Evolutionary conservation across 768 basidiomycete genomes (phyloP).

Genomic region (Plicaturopsis crispa): DNA sequence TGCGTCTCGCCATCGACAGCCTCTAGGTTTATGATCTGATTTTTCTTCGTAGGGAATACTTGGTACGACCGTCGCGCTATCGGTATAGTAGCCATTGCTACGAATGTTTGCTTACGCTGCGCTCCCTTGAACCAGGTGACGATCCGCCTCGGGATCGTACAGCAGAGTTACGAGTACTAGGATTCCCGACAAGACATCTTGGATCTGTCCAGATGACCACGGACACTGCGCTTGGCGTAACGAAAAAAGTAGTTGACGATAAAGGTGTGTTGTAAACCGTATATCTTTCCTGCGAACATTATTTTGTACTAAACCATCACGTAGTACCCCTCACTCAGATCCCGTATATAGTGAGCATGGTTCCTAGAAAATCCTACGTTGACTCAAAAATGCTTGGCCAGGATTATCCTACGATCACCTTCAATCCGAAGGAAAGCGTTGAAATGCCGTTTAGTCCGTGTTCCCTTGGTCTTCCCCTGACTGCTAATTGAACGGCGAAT

Average conservation of each 20-base stretch:
- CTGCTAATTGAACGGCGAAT: neutral
- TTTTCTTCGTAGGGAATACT: constrained; percentile 47
- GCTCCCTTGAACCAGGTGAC: too few species aligned
- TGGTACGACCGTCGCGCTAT: constrained; percentile 24
- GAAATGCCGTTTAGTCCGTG: constrained; percentile 96
- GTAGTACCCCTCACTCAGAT: constrained; percentile 63
- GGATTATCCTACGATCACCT: constrained; percentile 87
- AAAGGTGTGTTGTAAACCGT: constrained; percentile 32
- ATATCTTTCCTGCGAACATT: neutral
- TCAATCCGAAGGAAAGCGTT: constrained; percentile 83
- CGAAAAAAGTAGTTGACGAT: constrained; percentile 75
- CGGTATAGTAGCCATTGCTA: neutral
- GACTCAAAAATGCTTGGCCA: constrained; percentile 19
- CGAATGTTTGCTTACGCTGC: too few species aligned
- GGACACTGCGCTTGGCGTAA: constrained; percentile 91
- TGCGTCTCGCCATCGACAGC: constrained; percentile 26
- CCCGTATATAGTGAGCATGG: constrained; percentile 52
- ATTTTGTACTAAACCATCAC: neutral
- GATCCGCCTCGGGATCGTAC: constrained; percentile 96
- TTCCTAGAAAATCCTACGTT: neutral
- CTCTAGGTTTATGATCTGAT: neutral
- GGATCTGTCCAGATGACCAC: constrained; percentile 96
- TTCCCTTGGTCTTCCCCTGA: neutral
- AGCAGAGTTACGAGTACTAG: constrained; percentile 74
- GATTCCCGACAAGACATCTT: constrained; percentile 82